Conservation (phyloP, 1,284 basidiomycete species). For the Hemileia vastatrix region DNA sequence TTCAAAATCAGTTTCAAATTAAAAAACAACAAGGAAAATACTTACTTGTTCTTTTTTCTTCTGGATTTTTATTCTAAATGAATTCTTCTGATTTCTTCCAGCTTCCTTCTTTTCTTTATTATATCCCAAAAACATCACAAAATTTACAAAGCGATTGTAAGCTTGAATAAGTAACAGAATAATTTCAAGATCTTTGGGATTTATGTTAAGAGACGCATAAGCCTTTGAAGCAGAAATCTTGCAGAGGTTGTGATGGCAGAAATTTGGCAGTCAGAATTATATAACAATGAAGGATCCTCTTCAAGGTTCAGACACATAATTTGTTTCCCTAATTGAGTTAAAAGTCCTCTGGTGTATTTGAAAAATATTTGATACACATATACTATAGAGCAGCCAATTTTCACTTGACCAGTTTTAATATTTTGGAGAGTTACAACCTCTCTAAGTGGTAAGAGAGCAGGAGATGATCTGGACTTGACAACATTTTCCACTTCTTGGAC, state of each 20-base stretch:
- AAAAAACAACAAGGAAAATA: too few relatives aligned
- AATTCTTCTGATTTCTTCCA: background rate
- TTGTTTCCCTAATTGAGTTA: background rate
- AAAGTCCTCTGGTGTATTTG: background rate
- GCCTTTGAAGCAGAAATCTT: background rate
- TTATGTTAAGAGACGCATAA: background rate
- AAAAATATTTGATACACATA: background rate
- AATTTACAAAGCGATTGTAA: background rate
- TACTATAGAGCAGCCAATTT: background rate
- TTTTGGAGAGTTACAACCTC: background rate
- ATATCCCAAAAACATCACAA: background rate
- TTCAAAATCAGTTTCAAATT: background rate
- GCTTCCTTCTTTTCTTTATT: background rate
- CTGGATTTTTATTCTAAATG: background rate
- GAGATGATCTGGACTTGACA: background rate
- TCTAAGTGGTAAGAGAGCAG: background rate
- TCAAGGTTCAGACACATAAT: background rate
- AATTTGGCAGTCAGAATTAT: conserved; percentile 1
- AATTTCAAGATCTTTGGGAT: background rate
- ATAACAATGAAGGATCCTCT: background rate
- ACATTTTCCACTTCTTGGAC: background rate
- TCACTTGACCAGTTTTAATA: too few relatives aligned
- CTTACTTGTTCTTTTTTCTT: background rate
- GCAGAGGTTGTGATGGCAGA: background rate
- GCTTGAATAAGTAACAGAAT: background rate